Base-by-base conservation (phyloP, 768 basidiomycete species). In the Clitopilus passeckerianus region DNA sequence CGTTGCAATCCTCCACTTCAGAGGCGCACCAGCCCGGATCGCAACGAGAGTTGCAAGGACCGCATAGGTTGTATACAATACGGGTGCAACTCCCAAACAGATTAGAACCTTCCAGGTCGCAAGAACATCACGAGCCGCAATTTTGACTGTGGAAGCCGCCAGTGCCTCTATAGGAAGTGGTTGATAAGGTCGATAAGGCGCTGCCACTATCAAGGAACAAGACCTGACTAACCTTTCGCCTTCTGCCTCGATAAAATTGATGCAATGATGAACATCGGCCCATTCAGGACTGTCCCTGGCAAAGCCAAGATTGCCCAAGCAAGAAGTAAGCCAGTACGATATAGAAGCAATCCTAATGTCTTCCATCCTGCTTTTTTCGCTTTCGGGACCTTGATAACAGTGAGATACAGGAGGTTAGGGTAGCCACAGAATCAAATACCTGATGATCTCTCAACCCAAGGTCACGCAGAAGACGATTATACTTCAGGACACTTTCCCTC, bases 81-180 rank as follows among this genome's bases (percentile, higher is more conserved):
- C 76, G 9, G 96, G 96, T 5, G 93, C 89, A 41, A 91, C 78
- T n/a, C 88, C 96, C 58, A 98, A 77, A 2, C 93, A 95, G 58
- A 98, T 93, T 30, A 98, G 81, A 34, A 98, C 86, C 71, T 98
- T 98, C 96, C 96, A 98, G 5, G 95, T 95, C 0, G 93, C 95
- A 16, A 98, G 78, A n/a, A 98, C 96, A 66, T 98, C 96, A 41
- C 92, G 84, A n/a, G 88, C 96, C 18, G 92, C 92, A 56, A 98
- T 86, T 75, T 98, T 98, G 70, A 98, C 96, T 4, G 85, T 86
- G 7, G 95, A 98, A 1, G 90, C 94, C 30, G 96, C 96, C 60
- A 98, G 87, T 6, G 96, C 96, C 83, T 95, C 95, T 97, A 37
- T 60, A 46, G 34, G 35, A 54, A 30, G 34, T 35, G 34, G n/a